Evolutionary conservation across 805 yeast genomes (phyloP).

Genomic region (Candida cerambycidarum): DNA sequence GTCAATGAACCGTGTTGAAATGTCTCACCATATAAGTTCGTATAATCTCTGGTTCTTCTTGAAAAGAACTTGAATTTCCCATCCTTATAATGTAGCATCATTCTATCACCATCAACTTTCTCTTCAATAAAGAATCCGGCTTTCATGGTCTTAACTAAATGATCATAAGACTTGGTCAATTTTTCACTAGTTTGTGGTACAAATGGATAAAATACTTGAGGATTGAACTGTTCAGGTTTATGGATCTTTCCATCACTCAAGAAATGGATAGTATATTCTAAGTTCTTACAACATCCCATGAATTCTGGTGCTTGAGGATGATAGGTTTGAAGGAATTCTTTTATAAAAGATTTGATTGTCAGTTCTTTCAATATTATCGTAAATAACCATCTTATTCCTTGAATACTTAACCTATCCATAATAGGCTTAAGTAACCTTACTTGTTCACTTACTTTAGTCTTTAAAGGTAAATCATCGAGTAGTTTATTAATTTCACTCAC

Average conservation of each 20-base stretch:
- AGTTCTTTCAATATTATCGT: conserved; percentile 61
- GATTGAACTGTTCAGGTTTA: conserved; percentile 35
- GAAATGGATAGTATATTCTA: conserved; percentile 56
- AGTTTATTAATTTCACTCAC: conserved; percentile 30
- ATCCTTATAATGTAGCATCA: conserved; percentile 66
- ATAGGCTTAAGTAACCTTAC: conserved; percentile 48
- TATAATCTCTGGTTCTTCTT: conserved; percentile 71
- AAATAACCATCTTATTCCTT: conserved; percentile 68
- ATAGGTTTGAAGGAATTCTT: conserved; percentile 61
- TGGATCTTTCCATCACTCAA: conserved; percentile 50
- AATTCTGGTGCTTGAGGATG: conserved; percentile 76
- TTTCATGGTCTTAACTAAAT: conserved; percentile 37
- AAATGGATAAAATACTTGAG: conserved; percentile 56
- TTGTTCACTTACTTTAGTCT: conserved; percentile 35
- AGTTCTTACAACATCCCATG: conserved; percentile 62
- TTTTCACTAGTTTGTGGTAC: conserved; percentile 75
- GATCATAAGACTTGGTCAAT: conserved; percentile 48
- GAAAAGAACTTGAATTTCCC: conserved; percentile 51
- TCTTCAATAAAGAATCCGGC: conserved; percentile 70
- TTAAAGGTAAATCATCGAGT: conserved; percentile 28
- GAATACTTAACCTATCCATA: conserved; percentile 52
- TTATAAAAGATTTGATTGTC: conserved; percentile 57
- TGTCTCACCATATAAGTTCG: conserved; percentile 63
- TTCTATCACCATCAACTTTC: conserved; percentile 91
- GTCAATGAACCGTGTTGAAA: conserved; percentile 54